Evolutionary conservation across 345 rosid species (phyloP).

Genomic region (Lagerstroemia speciosa): DNA sequence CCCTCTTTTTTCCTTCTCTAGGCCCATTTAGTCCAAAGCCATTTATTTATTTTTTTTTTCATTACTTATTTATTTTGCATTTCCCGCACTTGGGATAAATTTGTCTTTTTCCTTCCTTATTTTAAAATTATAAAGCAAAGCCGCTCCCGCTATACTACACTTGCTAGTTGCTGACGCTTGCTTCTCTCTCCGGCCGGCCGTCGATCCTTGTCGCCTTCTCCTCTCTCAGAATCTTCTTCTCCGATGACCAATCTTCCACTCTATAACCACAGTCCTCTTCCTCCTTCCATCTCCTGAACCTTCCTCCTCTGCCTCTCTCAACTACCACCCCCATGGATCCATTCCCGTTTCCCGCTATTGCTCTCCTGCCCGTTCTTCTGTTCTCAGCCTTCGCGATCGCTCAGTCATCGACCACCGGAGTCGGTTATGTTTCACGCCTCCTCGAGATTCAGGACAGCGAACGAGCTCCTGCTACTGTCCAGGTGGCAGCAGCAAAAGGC

Average conservation of each 20-base stretch:
- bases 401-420: constrained; percentile 47
- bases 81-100: too few species aligned
- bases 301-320: constrained; percentile 3
- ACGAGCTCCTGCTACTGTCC: constrained; percentile 51
- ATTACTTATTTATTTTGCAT: too few species aligned
- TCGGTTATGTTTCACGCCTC: constrained; percentile 42
- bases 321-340: constrained; percentile 9
- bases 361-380: neutral
- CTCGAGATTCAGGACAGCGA: constrained; percentile 56
- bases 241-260: neutral
- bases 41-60: too few species aligned
- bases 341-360: neutral
- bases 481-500: constrained; percentile 44
- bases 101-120: neutral
- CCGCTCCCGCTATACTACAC: neutral
- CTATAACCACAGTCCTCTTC: neutral
- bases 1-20: too few species aligned
- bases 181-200: neutral
- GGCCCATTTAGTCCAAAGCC: too few species aligned
- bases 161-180: neutral
- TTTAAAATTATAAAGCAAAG: neutral
- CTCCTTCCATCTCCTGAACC: neutral
- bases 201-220: neutral
- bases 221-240: neutral
- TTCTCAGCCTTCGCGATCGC: constrained; percentile 14